phyloP scores from a whole-genome alignment of 2,329 filamentous ascomycete genomes.

The Pseudocercospora fijiensis region DNA sequence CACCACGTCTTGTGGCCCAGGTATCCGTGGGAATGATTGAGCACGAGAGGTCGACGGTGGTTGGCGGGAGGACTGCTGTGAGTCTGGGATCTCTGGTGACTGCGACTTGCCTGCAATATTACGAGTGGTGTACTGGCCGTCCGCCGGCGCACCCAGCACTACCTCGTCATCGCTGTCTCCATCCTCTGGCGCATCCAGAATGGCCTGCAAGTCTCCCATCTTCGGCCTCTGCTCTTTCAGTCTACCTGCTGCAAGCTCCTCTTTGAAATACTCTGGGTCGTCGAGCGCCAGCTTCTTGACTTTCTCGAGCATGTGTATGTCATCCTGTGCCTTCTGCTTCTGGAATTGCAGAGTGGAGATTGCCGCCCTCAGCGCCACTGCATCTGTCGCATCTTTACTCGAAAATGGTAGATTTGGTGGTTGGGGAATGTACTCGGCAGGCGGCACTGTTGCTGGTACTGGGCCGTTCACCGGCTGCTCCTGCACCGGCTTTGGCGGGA shows the following conservation, averaged over 20 bases:
- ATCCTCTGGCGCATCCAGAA: slow-evolving; percentile 38
- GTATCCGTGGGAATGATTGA: slow-evolving; percentile 61
- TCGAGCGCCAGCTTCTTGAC: slow-evolving; percentile 69
- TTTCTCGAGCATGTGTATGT: slow-evolving; percentile 68
- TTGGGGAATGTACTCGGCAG: slow-evolving; percentile 42
- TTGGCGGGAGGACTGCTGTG: slow-evolving; percentile 12
- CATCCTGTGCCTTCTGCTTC: slow-evolving; percentile 70
- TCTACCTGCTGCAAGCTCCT: slow-evolving; percentile 64
- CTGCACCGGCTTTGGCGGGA: slow-evolving; percentile 4
- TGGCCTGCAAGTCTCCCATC: slow-evolving; percentile 37
- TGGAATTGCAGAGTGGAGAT: slow-evolving; percentile 87
- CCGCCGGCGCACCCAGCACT: slow-evolving; percentile 33
- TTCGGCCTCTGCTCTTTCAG: slow-evolving; percentile 37
- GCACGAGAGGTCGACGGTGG: neutral
- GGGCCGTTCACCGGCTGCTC: slow-evolving; percentile 15
- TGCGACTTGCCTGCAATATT: slow-evolving; percentile 16
- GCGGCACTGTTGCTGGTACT: slow-evolving; percentile 26
- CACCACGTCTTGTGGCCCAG: slow-evolving; percentile 76
- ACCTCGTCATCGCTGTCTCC: slow-evolving; percentile 32
- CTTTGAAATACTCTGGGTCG: slow-evolving; percentile 70
- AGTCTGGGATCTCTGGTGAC: slow-evolving; percentile 31
- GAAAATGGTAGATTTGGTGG: slow-evolving; percentile 49
- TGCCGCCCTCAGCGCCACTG: slow-evolving; percentile 78
- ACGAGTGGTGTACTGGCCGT: slow-evolving; percentile 27
- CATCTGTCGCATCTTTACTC: slow-evolving; percentile 70